Conservation (phyloP, 495 filamentous ascomycete genomes). For the Podospora anserina region DNA sequence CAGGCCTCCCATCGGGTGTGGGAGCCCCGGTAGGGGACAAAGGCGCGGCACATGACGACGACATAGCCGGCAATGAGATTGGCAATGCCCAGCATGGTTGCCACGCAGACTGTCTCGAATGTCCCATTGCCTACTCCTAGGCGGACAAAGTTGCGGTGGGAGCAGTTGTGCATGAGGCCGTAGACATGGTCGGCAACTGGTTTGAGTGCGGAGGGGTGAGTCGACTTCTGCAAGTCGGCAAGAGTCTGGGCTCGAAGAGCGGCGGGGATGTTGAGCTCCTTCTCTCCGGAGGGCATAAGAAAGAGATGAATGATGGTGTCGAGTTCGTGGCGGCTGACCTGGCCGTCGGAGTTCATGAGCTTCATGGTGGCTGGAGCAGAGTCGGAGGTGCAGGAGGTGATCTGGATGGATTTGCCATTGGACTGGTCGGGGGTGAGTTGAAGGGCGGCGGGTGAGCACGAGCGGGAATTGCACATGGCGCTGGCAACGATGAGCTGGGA, state of each 20-base stretch:
- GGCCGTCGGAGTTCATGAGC: conserved; percentile 7
- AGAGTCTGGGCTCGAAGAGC: conserved; percentile 33
- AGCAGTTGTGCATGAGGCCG: conserved; percentile 48
- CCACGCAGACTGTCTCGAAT: conserved; percentile 43
- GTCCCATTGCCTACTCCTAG: conserved; percentile 46
- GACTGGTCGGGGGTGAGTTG: conserved; percentile 12
- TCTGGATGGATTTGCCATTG: conserved; percentile 12
- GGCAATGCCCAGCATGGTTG: conserved; percentile 37
- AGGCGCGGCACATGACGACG: conserved; percentile 32
- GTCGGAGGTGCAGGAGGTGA: not conserved
- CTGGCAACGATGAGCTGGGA: conserved; percentile 34
- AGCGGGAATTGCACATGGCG: conserved; percentile 29
- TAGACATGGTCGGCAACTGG: conserved; percentile 44
- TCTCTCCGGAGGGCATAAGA: conserved; percentile 34
- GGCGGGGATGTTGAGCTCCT: conserved; percentile 44
- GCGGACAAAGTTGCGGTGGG: conserved; percentile 50
- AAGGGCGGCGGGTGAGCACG: conserved; percentile 12
- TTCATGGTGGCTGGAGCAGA: conserved; percentile 10
- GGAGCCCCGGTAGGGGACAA: conserved; percentile 32
- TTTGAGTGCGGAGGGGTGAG: conserved; percentile 29
- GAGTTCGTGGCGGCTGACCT: conserved; percentile 31
- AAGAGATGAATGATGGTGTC: conserved; percentile 38
- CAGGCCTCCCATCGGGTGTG: conserved; percentile 37
- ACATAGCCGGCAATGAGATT: conserved; percentile 35
- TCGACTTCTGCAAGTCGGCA: conserved; percentile 26